Evolutionary conservation across 148 eudicot genomes (phyloP).

Genomic region (Chenopodium suecicum): DNA sequence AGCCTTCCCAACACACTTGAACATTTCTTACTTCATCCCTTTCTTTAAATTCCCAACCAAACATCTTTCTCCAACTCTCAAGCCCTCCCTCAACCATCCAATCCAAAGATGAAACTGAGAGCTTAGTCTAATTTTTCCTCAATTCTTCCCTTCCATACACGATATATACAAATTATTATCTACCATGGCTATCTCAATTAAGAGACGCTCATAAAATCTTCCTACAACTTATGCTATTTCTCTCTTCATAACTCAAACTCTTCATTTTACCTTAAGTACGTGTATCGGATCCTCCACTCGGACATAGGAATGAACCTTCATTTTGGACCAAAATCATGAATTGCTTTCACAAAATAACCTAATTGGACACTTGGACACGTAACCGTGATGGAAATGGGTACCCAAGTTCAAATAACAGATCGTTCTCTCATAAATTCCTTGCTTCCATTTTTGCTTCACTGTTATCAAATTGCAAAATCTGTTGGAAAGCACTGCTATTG

Average conservation of each 20-base stretch:
- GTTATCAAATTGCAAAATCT: background rate
- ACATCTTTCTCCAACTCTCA: background rate
- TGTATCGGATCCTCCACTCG: no score
- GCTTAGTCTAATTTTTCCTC: background rate
- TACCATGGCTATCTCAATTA: background rate
- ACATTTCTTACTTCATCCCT: no score
- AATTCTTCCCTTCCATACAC: background rate
- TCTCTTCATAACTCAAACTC: background rate
- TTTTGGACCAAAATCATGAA: no score
- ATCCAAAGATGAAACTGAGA: background rate
- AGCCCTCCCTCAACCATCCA: background rate
- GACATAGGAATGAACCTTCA: no score
- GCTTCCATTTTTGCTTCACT: background rate
- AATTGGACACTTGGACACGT: no score
- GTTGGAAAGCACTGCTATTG: background rate
- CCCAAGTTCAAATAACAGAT: no score
- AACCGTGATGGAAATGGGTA: no score
- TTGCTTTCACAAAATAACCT: no score
- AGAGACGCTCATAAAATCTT: background rate
- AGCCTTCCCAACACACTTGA: no score
- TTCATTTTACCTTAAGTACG: no score
- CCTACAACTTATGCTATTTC: background rate
- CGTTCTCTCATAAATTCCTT: background rate
- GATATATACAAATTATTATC: background rate
- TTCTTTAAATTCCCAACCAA: no score